Conservation (phyloP, 148 eudicot genomes). For the Vaccinium darrowii region DNA sequence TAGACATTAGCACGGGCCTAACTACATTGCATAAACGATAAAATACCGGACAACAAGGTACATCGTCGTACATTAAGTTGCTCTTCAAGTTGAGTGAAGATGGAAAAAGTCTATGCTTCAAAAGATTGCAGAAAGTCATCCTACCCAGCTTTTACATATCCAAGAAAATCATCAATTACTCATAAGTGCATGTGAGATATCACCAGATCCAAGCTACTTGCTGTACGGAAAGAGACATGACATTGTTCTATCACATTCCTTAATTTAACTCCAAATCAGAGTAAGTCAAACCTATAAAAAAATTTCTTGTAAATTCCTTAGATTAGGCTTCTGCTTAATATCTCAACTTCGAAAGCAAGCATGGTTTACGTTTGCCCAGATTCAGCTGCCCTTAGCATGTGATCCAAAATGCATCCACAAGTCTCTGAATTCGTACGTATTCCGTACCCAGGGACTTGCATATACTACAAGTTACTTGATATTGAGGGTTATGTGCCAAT, state of each 20-base stretch:
- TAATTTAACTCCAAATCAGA: not conserved
- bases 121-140: not conserved
- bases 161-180: not conserved
- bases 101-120: not conserved
- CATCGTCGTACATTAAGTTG: not conserved
- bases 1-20: not conserved
- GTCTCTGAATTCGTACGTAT: not conserved
- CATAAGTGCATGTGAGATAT: not conserved
- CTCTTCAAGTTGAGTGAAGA: constrained; percentile 3
- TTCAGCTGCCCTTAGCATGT: not conserved
- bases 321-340: not conserved
- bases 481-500: not conserved
- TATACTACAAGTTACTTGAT: not conserved
- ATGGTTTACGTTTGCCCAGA: not conserved
- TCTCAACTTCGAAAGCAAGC: not conserved
- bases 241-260: not conserved
- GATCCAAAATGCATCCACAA: not conserved
- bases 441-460: not conserved
- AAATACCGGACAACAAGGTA: not conserved
- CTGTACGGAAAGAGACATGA: not conserved
- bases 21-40: not conserved
- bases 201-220: not conserved
- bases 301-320: not conserved
- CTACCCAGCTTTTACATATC: not conserved
- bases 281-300: not conserved